phyloP scores from a whole-genome alignment of 352 stramenopile genomes.

The Phytophthora tubulina region DNA sequence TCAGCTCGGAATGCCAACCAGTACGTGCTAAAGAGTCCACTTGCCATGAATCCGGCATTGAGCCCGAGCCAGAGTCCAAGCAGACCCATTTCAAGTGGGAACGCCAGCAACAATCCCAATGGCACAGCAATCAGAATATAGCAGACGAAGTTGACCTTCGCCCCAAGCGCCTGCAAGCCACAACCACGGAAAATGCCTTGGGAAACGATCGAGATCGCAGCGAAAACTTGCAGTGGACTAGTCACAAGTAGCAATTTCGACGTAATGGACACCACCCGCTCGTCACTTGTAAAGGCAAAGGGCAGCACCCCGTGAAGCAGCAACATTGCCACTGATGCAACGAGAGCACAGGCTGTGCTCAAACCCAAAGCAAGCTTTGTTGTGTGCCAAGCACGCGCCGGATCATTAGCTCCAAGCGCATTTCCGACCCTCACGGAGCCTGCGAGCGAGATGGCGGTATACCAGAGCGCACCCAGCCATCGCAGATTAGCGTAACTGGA shows the following conservation, averaged over 20 bases:
- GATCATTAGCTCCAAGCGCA: constrained; percentile 84
- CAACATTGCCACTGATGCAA: constrained; percentile 71
- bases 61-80: constrained; percentile 88
- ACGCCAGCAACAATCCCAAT: constrained; percentile 75
- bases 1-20: constrained; percentile 74
- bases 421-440: constrained; percentile 89
- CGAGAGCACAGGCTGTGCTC: constrained; percentile 50
- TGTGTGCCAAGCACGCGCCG: constrained; percentile 72
- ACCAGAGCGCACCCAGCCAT: constrained; percentile 72
- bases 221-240: constrained; percentile 86
- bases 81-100: constrained; percentile 68
- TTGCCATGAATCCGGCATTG: constrained; percentile 66
- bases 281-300: constrained; percentile 72
- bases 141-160: constrained; percentile 87
- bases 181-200: constrained; percentile 87
- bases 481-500: constrained; percentile 84
- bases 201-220: constrained; percentile 69
- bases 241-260: constrained; percentile 74
- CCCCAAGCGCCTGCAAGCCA: constrained; percentile 83
- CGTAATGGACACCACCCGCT: constrained; percentile 58
- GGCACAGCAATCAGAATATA: constrained; percentile 89
- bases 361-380: constrained; percentile 67
- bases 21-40: constrained; percentile 73
- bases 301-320: constrained; percentile 60
- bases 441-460: constrained; percentile 53